Evolutionary conservation across 495 filamentous ascomycete species (phyloP).

Genomic region (Talaromyces thailandensis): DNA sequence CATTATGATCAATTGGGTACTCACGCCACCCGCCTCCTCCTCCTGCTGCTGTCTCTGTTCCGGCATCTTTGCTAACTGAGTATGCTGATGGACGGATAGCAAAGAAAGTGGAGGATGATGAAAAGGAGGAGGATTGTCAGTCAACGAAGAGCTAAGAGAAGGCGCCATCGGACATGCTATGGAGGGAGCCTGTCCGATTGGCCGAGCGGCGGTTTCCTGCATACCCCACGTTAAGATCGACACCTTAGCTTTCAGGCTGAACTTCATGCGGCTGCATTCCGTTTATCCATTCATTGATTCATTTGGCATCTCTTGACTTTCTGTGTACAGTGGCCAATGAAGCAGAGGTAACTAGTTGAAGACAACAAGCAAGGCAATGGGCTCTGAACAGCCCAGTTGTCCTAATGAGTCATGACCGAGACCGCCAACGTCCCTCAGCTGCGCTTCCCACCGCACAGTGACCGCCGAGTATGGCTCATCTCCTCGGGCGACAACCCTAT

Average conservation of each 20-base stretch:
- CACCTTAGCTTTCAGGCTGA: not conserved
- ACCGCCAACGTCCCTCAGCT: constrained; percentile 31
- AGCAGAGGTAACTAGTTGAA: not conserved
- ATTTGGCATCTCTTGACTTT: not conserved
- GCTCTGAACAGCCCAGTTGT: not conserved
- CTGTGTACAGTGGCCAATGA: not conserved
- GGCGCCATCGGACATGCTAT: not conserved
- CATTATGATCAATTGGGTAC: constrained; percentile 8
- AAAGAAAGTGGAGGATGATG: not conserved
- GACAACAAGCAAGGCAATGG: not conserved
- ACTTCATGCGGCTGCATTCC: not conserved
- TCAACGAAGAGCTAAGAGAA: not conserved
- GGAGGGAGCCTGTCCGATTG: not conserved
- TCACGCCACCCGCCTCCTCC: constrained; percentile 27
- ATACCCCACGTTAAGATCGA: not conserved
- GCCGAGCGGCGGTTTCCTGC: not conserved
- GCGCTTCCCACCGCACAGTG: constrained; percentile 49
- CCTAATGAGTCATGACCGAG: constrained; percentile 23
- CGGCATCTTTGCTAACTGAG: constrained; percentile 26
- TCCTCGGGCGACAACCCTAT: constrained; percentile 79
- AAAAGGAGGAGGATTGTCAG: not conserved
- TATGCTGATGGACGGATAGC: not conserved
- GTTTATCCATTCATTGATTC: no score
- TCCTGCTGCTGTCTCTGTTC: constrained; percentile 34
- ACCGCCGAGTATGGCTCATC: constrained; percentile 75